Percentiles rank a stretch among this genome's conserved stretches.
Evolutionary conservation across 2,329 filamentous ascomycete genomes (phyloP).

Genomic region (Botryotinia calthae): DNA sequence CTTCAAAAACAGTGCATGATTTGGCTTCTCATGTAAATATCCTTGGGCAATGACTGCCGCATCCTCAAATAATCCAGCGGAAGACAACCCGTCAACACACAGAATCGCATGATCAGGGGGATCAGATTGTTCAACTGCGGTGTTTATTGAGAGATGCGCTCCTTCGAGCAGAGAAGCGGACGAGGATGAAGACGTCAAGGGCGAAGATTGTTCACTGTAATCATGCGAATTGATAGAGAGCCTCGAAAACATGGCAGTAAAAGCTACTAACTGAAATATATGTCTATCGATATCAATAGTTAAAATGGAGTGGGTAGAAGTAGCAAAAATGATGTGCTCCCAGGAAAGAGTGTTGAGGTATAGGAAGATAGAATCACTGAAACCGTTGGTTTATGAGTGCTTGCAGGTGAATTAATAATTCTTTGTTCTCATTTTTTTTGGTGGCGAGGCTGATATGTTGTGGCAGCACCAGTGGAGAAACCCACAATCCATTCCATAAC

Average conservation of each 20-base stretch:
- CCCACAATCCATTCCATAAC: background rate
- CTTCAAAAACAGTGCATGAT: constrained; percentile 5
- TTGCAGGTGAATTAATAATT: background rate
- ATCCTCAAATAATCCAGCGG: constrained; percentile 7
- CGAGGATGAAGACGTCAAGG: constrained; percentile 4
- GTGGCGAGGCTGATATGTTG: background rate
- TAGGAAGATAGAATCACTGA: background rate
- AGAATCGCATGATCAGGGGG: constrained; percentile 3
- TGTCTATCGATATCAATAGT: background rate
- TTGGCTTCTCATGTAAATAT: constrained; percentile 13
- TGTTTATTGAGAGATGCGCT: background rate
- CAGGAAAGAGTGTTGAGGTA: background rate
- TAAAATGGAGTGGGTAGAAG: too few species aligned
- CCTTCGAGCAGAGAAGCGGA: background rate
- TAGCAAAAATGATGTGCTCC: background rate
- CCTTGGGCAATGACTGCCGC: constrained; percentile 7
- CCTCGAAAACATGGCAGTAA: constrained; percentile 1
- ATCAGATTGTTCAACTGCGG: background rate
- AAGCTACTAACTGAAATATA: background rate
- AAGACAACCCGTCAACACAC: constrained; percentile 5
- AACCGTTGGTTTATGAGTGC: background rate
- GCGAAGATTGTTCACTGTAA: background rate
- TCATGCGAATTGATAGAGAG: constrained; percentile 15
- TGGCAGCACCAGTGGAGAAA: background rate
- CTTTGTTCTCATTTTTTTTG: background rate